Evolutionary conservation across 2,329 filamentous ascomycete species (phyloP).

Genomic region (Venturia asperata): DNA sequence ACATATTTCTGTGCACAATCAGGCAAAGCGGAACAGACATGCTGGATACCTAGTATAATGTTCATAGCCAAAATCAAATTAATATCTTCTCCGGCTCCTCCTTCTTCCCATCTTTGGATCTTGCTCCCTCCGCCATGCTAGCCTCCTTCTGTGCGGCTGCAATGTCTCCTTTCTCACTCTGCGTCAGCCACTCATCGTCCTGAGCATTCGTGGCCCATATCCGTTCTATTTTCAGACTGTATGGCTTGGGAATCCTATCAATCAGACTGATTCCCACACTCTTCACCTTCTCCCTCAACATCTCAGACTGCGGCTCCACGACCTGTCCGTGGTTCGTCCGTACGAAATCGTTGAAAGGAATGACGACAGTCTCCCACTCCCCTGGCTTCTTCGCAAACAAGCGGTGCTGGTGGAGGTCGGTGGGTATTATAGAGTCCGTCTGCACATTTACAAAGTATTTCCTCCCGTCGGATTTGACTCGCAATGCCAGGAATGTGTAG

Average conservation of each 20-base stretch:
- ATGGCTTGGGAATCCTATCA: slow-evolving; percentile 80
- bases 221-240: slow-evolving; percentile 75
- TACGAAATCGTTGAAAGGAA: slow-evolving; percentile 89
- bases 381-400: slow-evolving; percentile 71
- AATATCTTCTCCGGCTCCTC: slow-evolving; percentile 18
- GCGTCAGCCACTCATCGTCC: not conserved
- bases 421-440: slow-evolving; percentile 85
- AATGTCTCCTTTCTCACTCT: slow-evolving; percentile 11
- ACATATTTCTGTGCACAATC: not conserved
- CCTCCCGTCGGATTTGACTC: slow-evolving; percentile 82
- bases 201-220: slow-evolving; percentile 80
- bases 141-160: not conserved
- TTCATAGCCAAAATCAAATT: slow-evolving; percentile 7
- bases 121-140: not conserved
- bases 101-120: slow-evolving; percentile 1
- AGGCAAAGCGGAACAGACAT: not conserved
- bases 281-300: slow-evolving; percentile 76
- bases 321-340: slow-evolving; percentile 88
- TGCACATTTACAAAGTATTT: slow-evolving; percentile 94
- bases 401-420: slow-evolving; percentile 93
- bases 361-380: slow-evolving; percentile 90
- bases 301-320: slow-evolving; percentile 85
- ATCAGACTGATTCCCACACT: slow-evolving; percentile 84
- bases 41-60: not conserved
- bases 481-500: slow-evolving; percentile 78